Percentiles rank a stretch among this genome's conserved stretches.
phyloP scores from a whole-genome alignment of 345 rosid genomes.

The Eutrema yunnanense region DNA sequence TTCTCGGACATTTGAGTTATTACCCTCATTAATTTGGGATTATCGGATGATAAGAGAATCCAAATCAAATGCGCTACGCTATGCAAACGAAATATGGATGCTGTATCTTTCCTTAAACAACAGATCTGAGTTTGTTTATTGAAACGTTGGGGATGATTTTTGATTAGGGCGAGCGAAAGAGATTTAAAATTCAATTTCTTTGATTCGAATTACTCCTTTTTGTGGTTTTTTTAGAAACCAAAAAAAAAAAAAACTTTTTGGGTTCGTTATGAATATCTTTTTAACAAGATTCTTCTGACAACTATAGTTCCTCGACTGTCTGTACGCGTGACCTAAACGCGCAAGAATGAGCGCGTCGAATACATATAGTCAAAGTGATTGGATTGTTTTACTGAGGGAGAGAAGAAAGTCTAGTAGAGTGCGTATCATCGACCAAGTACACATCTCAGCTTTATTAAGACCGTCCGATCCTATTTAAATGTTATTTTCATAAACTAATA shows the following conservation, averaged over 20 bases:
- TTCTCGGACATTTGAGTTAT: too few species aligned
- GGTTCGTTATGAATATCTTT: slow-evolving; percentile 12
- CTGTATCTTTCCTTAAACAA: not conserved
- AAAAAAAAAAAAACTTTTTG: not conserved
- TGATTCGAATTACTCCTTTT: not conserved
- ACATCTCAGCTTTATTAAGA: not conserved
- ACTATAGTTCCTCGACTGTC: not conserved
- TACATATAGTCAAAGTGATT: slow-evolving; percentile 13
- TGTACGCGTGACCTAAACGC: not conserved
- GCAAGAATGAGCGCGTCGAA: not conserved
- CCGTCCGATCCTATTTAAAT: slow-evolving; percentile 17
- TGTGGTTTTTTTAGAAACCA: not conserved
- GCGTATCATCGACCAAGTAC: slow-evolving; percentile 19
- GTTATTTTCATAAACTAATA: not conserved
- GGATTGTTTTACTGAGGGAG: slow-evolving; percentile 15
- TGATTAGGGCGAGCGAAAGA: not conserved
- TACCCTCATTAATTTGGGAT: too few species aligned
- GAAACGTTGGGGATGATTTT: not conserved
- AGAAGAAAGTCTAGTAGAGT: not conserved
- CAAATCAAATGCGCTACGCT: too few species aligned
- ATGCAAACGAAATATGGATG: not conserved
- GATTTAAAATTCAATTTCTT: not conserved
- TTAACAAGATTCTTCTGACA: slow-evolving; percentile 22
- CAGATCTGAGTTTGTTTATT: not conserved
- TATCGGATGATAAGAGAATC: too few species aligned